Conservation (phyloP, 345 rosid species). For the Lagerstroemia speciosa region DNA sequence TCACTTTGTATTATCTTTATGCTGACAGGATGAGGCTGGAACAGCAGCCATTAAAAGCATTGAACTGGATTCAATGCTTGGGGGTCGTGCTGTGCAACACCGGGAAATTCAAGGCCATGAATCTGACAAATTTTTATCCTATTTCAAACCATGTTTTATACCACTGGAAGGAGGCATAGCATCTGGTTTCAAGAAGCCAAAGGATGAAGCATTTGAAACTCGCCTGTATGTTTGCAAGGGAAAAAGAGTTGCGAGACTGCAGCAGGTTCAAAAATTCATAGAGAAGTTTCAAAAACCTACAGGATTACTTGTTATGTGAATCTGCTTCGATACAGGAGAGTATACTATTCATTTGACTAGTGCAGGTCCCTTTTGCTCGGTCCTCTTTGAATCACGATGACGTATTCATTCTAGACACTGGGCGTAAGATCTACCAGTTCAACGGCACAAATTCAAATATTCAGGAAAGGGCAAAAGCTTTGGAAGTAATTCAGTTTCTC, state of each 20-base stretch:
- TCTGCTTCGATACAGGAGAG: slow-evolving; percentile 11
- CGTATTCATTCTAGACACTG: slow-evolving; percentile 83
- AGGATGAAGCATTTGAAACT: slow-evolving; percentile 77
- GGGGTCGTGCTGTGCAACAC: slow-evolving; percentile 97
- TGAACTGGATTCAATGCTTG: slow-evolving; percentile 88
- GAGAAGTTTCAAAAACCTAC: neutral
- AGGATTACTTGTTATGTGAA: slow-evolving; percentile 8
- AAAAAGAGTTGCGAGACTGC: slow-evolving; percentile 77
- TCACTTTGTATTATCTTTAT: neutral
- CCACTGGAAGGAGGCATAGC: slow-evolving; percentile 97
- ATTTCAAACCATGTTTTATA: slow-evolving; percentile 89
- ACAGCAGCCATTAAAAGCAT: slow-evolving; percentile 93
- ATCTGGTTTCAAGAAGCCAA: slow-evolving; percentile 72
- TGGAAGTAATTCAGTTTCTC: slow-evolving; percentile 83
- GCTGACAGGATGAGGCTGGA: slow-evolving; percentile 90
- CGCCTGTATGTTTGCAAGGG: slow-evolving; percentile 80
- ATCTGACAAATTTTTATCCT: slow-evolving; percentile 89
- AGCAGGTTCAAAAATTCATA: slow-evolving; percentile 44
- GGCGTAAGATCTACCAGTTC: slow-evolving; percentile 83
- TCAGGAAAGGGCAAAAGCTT: slow-evolving; percentile 96
- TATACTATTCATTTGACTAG: slow-evolving; percentile 19
- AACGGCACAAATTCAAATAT: slow-evolving; percentile 95
- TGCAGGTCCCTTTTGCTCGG: slow-evolving; percentile 86
- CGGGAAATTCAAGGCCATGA: slow-evolving; percentile 97
- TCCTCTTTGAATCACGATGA: slow-evolving; percentile 95